These are phyloP conservation scores for Pythium periplocum DNA, from an alignment of 352 stramenopile genomes.

Conservation along the genomic window DNA sequence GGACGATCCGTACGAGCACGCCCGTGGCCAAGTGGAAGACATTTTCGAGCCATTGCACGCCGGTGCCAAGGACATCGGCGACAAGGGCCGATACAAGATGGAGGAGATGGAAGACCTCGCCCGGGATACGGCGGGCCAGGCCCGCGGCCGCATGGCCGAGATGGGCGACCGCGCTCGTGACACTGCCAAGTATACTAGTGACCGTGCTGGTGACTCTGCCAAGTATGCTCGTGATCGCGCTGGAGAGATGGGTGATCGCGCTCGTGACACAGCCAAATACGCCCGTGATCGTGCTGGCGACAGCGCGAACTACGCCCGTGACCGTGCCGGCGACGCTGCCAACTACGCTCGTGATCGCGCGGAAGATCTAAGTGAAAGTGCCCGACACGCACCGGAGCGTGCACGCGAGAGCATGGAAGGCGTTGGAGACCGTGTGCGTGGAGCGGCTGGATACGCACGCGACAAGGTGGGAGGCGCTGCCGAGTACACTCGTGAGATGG, in stretches of 20 bases:
- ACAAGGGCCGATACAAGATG: constrained; percentile 33
- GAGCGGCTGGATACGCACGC: no score
- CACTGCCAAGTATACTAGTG: no score
- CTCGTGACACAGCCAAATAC: background rate
- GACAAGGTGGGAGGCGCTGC: no score
- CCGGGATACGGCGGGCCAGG: constrained; percentile 24
- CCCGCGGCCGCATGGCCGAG: constrained; percentile 20
- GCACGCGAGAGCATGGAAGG: constrained; percentile 2
- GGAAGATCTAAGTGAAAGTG: background rate
- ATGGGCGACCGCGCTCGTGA: background rate
- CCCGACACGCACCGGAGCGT: background rate
- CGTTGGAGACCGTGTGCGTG: background rate
- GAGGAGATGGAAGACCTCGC: constrained; percentile 33
- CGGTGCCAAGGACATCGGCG: constrained; percentile 24
- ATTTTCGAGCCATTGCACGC: constrained; percentile 11
- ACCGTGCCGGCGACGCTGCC: constrained; percentile 21
- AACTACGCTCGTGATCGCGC: constrained; percentile 6
- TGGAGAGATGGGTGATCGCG: constrained; percentile 6
- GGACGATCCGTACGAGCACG: constrained; percentile 9
- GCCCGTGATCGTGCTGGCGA: constrained; percentile 18
- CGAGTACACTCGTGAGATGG: no score
- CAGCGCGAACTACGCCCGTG: constrained; percentile 16
- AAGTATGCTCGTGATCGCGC: constrained; percentile 7
- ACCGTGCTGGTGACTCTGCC: background rate
- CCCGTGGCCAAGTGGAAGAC: constrained; percentile 16